Evolutionary conservation across 768 basidiomycete species (phyloP).

Genomic region (Mycena chlorophos): DNA sequence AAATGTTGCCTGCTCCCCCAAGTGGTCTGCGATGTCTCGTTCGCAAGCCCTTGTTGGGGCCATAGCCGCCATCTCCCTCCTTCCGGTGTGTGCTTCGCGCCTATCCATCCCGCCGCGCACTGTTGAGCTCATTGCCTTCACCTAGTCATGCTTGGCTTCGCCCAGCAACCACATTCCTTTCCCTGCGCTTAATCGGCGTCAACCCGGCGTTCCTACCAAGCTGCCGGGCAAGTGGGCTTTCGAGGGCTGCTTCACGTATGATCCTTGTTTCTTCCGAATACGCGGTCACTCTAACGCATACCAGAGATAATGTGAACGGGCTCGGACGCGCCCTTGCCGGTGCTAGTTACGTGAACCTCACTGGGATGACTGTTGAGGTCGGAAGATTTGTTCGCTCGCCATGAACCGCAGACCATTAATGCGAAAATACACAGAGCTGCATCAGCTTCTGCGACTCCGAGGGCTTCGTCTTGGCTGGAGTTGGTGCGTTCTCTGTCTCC

Average conservation of each 20-base stretch:
- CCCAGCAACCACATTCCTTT: conserved; percentile 19
- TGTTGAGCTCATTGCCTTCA: background rate
- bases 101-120: background rate
- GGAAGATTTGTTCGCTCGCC: background rate
- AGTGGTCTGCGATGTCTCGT: conserved; percentile 16
- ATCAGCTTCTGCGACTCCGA: conserved; percentile 47
- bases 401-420: background rate
- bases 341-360: conserved; percentile 45
- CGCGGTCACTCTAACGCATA: conserved; percentile 31
- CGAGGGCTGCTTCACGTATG: conserved; percentile 63
- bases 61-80: conserved; percentile 14
- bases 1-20: conserved; percentile 2
- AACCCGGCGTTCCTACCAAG: conserved; percentile 38
- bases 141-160: conserved; percentile 18
- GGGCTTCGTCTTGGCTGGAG: conserved; percentile 63
- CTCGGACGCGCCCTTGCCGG: conserved; percentile 57
- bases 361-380: conserved; percentile 59
- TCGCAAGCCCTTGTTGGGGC: conserved; percentile 10
- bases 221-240: conserved; percentile 60
- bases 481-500: too few relatives aligned
- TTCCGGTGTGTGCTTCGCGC: conserved; percentile 12
- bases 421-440: conserved; percentile 30
- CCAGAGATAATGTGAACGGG: conserved; percentile 42
- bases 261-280: conserved; percentile 3
- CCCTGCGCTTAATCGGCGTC: conserved; percentile 33